These are phyloP conservation scores for Cystobasidium tubakii DNA, from an alignment of 768 basidiomycete species.

Conservation along the genomic window DNA sequence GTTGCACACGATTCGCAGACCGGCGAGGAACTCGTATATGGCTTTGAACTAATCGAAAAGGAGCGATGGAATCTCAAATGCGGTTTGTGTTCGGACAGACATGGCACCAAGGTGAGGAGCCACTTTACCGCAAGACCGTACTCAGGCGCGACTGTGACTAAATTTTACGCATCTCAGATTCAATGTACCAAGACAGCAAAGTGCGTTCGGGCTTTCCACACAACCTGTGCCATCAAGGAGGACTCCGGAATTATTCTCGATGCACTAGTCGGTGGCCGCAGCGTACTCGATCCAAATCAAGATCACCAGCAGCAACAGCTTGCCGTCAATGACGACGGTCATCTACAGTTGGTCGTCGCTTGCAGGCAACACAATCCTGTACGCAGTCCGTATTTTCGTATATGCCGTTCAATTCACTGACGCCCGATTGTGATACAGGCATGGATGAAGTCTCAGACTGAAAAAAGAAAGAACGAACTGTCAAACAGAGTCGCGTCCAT, in stretches of 20 bases:
- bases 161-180: conserved; percentile 40
- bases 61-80: conserved; percentile 96
- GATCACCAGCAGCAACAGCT: conserved; percentile 79
- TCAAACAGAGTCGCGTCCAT: conserved; percentile 65
- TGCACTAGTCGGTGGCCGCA: conserved; percentile 48
- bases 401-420: neutral
- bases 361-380: conserved; percentile 90
- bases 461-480: conserved; percentile 68
- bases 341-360: conserved; percentile 57
- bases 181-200: conserved; percentile 69
- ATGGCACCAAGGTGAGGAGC: conserved; percentile 42
- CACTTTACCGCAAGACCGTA: no score
- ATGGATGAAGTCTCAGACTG: conserved; percentile 67
- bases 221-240: conserved; percentile 72
- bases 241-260: conserved; percentile 46
- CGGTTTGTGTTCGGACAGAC: conserved; percentile 64
- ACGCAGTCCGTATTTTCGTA: conserved; percentile 56
- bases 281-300: conserved; percentile 53
- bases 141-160: no score
- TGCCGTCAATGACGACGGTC: conserved; percentile 53
- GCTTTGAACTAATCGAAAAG: conserved; percentile 79
- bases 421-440: conserved; percentile 53
- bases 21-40: conserved; percentile 58
- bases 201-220: conserved; percentile 47
- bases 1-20: conserved; percentile 60